These are phyloP conservation scores for Stemphylium vesicarium DNA, from an alignment of 2,329 filamentous ascomycete genomes.

Conservation along the genomic window DNA sequence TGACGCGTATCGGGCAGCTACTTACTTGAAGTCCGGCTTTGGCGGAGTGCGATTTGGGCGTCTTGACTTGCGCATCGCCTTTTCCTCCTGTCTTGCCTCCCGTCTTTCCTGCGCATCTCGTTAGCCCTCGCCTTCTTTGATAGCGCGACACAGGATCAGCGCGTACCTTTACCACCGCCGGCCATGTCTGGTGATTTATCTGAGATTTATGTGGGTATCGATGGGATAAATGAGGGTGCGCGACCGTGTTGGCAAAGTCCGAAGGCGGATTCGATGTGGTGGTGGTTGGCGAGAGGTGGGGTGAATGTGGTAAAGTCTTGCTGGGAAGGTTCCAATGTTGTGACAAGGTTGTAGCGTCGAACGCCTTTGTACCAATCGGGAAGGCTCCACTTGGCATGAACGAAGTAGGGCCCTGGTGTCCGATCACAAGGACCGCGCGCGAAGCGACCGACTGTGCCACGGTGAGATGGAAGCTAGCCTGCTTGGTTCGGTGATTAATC, in stretches of 20 bases:
- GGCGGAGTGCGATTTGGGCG: slow-evolving; percentile 90
- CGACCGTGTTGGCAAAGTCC: slow-evolving; percentile 39
- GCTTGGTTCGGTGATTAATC: background rate
- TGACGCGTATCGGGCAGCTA: slow-evolving; percentile 37
- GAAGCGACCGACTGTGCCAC: slow-evolving; percentile 27
- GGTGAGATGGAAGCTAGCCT: slow-evolving; percentile 9
- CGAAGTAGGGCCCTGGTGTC: slow-evolving; percentile 17
- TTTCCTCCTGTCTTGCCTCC: slow-evolving; percentile 92
- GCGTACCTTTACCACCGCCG: slow-evolving; percentile 89
- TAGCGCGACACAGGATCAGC: slow-evolving; percentile 35
- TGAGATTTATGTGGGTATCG: slow-evolving; percentile 25
- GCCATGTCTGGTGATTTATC: slow-evolving; percentile 60
- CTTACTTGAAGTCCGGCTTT: slow-evolving; percentile 95
- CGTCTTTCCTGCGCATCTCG: slow-evolving; percentile 55
- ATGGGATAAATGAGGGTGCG: slow-evolving; percentile 39
- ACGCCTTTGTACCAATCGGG: slow-evolving; percentile 38
- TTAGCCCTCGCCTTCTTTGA: slow-evolving; percentile 27
- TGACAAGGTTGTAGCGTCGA: slow-evolving; percentile 26
- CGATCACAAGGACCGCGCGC: slow-evolving; percentile 19
- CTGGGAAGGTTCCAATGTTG: slow-evolving; percentile 40
- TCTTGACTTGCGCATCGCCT: slow-evolving; percentile 77
- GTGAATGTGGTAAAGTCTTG: slow-evolving; percentile 42
- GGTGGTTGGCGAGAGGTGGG: slow-evolving; percentile 41
- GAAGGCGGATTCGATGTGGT: slow-evolving; percentile 35
- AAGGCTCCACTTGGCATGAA: slow-evolving; percentile 27